These are phyloP conservation scores for Licmophora abbreviata DNA, from an alignment of 108 stramenopile species.

Conservation along the genomic window DNA sequence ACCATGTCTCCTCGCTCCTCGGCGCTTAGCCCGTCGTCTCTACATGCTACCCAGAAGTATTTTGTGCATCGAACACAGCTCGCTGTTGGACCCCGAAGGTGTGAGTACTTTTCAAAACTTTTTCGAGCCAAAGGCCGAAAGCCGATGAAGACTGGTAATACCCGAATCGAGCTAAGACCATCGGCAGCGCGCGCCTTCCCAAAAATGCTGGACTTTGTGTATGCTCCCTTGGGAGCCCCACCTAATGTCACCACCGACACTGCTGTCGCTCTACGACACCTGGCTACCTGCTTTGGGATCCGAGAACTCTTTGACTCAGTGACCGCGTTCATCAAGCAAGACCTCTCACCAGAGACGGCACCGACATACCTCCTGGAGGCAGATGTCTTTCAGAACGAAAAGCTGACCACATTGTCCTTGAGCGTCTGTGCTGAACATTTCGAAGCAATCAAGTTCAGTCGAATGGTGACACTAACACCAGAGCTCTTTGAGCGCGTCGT, in stretches of 20 bases:
- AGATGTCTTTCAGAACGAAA: constrained; percentile 7
- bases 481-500: constrained; percentile 2
- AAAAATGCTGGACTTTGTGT: constrained; percentile 21
- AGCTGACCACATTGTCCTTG: background rate
- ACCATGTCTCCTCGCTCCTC: background rate
- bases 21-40: background rate
- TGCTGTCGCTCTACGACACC: constrained; percentile 14
- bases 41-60: constrained; percentile 11
- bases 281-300: constrained; percentile 17
- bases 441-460: constrained; percentile 8
- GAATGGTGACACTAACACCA: constrained; percentile 7
- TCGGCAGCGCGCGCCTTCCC: constrained; percentile 26
- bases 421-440: constrained; percentile 5
- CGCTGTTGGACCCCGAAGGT: constrained; percentile 22
- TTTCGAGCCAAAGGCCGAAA: constrained; percentile 7
- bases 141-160: background rate
- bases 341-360: constrained; percentile 4
- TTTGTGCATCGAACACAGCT: constrained; percentile 27
- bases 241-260: constrained; percentile 8
- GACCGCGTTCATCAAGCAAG: constrained; percentile 8
- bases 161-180: constrained; percentile 15
- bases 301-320: constrained; percentile 7
- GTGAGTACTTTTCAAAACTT: constrained; percentile 31
- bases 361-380: constrained; percentile 9
- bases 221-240: constrained; percentile 10